A percentile compares a stretch with the other conserved stretches of the same genome.
Evolutionary conservation across 2,329 filamentous ascomycete genomes (phyloP).

Genomic region (Aspergillus nomiae): DNA sequence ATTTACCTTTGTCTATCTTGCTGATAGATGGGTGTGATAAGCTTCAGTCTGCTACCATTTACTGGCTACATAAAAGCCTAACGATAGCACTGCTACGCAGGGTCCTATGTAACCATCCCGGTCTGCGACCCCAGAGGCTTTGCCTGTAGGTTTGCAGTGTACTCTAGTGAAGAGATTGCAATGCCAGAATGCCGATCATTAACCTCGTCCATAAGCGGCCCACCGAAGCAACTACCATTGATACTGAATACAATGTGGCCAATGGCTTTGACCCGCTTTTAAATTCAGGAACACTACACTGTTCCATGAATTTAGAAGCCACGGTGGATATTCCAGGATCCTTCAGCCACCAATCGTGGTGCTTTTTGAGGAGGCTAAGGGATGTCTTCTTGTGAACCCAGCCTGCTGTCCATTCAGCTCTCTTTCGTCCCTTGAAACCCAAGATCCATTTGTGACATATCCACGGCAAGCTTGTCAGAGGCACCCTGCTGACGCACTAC

Average conservation of each 20-base stretch:
- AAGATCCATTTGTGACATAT: not conserved
- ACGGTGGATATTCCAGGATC: not conserved
- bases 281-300: constrained; percentile 1
- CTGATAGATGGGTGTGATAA: not conserved
- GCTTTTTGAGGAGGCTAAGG: not conserved
- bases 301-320: not conserved
- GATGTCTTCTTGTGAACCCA: not conserved
- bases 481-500: constrained; percentile 1
- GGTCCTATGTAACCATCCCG: not conserved
- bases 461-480: not conserved
- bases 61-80: not conserved
- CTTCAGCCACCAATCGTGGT: not conserved
- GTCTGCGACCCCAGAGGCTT: not conserved
- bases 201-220: not conserved
- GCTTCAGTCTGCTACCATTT: not conserved
- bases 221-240: not conserved
- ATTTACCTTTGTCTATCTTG: not conserved
- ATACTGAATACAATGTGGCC: not conserved
- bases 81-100: too few relatives aligned
- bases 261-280: not conserved
- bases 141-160: too few relatives aligned
- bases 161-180: not conserved
- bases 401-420: not conserved
- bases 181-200: not conserved
- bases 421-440: not conserved